Evolutionary conservation across 768 basidiomycete genomes (phyloP), one percentile per base, ranked within the genome.

Genomic region (Trametes maxima): DNA sequence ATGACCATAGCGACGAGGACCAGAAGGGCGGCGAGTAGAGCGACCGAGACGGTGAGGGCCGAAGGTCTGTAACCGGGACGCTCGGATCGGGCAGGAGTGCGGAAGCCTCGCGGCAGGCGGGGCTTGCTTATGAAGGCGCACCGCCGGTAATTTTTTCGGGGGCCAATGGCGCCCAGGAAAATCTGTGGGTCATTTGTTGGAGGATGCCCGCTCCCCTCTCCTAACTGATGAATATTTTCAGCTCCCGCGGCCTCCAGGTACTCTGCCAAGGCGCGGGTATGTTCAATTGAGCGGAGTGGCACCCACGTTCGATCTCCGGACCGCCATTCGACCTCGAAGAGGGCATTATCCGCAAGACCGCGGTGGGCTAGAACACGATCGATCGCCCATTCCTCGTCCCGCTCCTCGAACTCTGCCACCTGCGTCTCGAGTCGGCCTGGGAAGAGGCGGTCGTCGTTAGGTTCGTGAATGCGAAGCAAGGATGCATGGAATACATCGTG

Each of bases 401-500:
- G 35, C 5, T 65, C 59, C 0, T 65, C 66, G 10, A 71, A 46
- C 6, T 57, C 69, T 0, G 43, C 36, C 21, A 75, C 39, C 37
- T 57, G 56, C 3, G 19, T 44, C 25, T 51, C 58, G 4, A 59
- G 28, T 35, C 58, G 48, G 17, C 58, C 58, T 4, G 73, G 71
- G 53, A 75, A 75, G 24, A 58, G 28, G 1, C 69, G 13, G 50
- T 77, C 73, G 53, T 77, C 73, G 53, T 76, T 77, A 0, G 73
- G 70, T 4, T 67, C 45, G 48, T 78, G 75, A 17, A 72, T 68
- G 0, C 70, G 54, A 0, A 79, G 59, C 1, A 75, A 52, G 0
- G 67, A 72, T 0, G 72, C 62, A 44, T 79, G 77, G 36, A 78
- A 77, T 0, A 64, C n/a, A n/a, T n/a, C n/a, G n/a, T n/a, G n/a